Evolutionary conservation across 2,329 filamentous ascomycete genomes (phyloP).

Genomic region (Colletotrichum siamense): DNA sequence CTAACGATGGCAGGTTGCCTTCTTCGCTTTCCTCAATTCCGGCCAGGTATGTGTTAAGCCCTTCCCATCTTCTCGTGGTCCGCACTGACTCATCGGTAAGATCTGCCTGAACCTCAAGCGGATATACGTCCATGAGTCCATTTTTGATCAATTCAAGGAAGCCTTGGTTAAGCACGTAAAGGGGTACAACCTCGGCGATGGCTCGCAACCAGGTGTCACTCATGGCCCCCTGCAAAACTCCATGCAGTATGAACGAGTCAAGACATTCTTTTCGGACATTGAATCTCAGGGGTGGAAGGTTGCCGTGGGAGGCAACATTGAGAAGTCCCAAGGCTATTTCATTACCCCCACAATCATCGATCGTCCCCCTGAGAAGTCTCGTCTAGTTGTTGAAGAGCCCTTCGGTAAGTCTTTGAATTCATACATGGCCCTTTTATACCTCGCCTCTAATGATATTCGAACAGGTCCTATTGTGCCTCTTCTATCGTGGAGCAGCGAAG

Average conservation of each 20-base stretch:
- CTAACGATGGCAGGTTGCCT: background rate
- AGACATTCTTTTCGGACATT: conserved; percentile 10
- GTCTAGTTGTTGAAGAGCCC: background rate
- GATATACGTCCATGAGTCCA: conserved; percentile 10
- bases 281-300: conserved; percentile 13
- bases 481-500: conserved; percentile 64
- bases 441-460: background rate
- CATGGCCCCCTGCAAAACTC: conserved; percentile 63
- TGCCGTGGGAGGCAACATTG: background rate
- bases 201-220: background rate
- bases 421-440: background rate
- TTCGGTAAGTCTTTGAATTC: background rate
- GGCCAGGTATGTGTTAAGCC: background rate
- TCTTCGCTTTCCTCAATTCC: background rate
- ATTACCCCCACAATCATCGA: background rate
- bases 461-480: conserved; percentile 44
- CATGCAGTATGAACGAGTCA: conserved; percentile 55
- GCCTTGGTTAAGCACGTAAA: conserved; percentile 26
- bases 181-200: background rate
- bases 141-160: conserved; percentile 5
- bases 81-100: background rate
- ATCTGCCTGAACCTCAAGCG: conserved; percentile 28
- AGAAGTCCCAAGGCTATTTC: background rate
- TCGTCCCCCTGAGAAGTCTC: background rate
- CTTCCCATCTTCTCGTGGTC: background rate